A percentile compares a stretch with the other conserved stretches of the same genome.
phyloP scores from a whole-genome alignment of 495 filamentous ascomycete genomes.

The Penicillium herquei region DNA sequence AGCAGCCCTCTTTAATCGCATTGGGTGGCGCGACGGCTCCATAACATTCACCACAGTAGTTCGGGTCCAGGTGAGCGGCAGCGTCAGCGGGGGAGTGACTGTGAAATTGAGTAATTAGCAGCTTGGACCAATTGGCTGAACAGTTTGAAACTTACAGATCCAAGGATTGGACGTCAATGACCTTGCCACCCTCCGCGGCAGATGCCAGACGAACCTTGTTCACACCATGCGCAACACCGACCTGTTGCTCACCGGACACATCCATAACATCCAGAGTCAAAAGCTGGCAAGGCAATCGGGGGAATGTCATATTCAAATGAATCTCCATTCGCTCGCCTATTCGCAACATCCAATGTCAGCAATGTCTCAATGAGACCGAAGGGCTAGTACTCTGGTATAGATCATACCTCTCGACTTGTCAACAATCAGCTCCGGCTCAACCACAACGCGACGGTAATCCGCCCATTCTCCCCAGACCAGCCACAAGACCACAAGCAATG shows the following conservation, averaged over 20 bases:
- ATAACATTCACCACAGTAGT: slow-evolving; percentile 93
- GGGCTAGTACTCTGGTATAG: neutral
- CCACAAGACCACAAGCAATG: slow-evolving; percentile 80
- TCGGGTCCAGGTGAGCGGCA: slow-evolving; percentile 81
- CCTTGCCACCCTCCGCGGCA: slow-evolving; percentile 69
- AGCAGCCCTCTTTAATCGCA: slow-evolving; percentile 78
- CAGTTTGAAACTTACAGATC: slow-evolving; percentile 58
- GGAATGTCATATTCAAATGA: slow-evolving; percentile 96
- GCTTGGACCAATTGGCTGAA: neutral
- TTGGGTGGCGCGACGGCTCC: slow-evolving; percentile 71
- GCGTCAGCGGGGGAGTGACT: slow-evolving; percentile 64
- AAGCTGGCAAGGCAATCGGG: slow-evolving; percentile 89
- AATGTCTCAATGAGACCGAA: slow-evolving; percentile 3
- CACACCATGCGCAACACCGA: slow-evolving; percentile 87
- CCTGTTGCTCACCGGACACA: slow-evolving; percentile 93
- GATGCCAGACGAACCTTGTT: slow-evolving; percentile 80
- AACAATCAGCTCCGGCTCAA: slow-evolving; percentile 90
- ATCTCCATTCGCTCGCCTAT: slow-evolving; percentile 97
- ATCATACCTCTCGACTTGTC: slow-evolving; percentile 86
- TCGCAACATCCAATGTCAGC: slow-evolving; percentile 5
- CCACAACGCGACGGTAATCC: slow-evolving; percentile 83
- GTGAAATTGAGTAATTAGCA: neutral
- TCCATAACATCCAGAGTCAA: slow-evolving; percentile 98
- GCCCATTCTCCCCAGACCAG: slow-evolving; percentile 94
- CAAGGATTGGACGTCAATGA: slow-evolving; percentile 70